Base-by-base conservation (phyloP, 2,329 filamentous ascomycete genomes). In the Epicoccum nigrum region DNA sequence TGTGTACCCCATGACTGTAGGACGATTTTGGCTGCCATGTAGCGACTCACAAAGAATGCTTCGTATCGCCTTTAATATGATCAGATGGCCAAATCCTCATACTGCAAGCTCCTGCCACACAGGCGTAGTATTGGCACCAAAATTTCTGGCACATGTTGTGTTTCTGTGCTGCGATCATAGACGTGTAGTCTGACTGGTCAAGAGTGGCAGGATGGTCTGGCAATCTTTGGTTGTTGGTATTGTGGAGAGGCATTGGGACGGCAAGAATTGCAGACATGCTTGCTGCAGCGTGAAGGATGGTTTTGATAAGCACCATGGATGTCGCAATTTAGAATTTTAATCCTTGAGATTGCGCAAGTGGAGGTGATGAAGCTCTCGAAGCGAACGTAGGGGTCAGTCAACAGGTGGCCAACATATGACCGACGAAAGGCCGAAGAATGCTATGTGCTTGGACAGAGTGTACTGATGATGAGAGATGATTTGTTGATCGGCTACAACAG, bases 191-290 rank as follows among this genome's bases (percentile, higher is more conserved):
- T 20, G 33, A 11, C 13, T 34, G 16, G 5, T 30, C 17, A n/a
- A 34, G 5, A 5, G 33, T 15, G 4, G 51, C 45, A 13, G 51
- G 51, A 9, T 39, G 51, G 16, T 54, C 41, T 6, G 51, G 51
- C 7, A 54, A 40, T 37, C 51, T 28, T 33, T 54, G 45, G 7
- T 35, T 49, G 4, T 54, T 54, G 34, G 51, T 45, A 20, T 49
- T 9, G 41, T 54, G 51, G 11, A 54, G 51, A 28, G 51, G 31
- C 9, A 49, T 31, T n/a, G 51, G 40, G 4, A 4, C 11, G 7
- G 45, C 45, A 1, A 35, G 6, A 19, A 16, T 3, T 25, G 16
- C 17, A 16, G 30, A 8, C 5, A 35, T 17, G 11, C n/a, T 11
- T 19, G 20, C 30, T n/a, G 28, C 11, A 5, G 15, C 20, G 12